These are phyloP conservation scores for Fusarium goolgardi DNA, from an alignment of 2,329 filamentous ascomycete genomes.

Conservation along the genomic window DNA sequence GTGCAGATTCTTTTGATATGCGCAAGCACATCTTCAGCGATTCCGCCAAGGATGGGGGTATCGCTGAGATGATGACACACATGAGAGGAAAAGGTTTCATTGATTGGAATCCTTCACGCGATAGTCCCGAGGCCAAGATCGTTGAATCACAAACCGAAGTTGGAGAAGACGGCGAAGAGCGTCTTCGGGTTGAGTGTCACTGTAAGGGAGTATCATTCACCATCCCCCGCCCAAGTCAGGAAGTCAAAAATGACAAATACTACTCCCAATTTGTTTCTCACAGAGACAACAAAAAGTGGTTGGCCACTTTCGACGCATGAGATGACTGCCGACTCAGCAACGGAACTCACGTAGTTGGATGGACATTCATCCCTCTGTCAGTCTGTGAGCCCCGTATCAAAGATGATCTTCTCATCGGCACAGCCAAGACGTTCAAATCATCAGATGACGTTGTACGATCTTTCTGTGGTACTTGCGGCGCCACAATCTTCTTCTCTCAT, in stretches of 20 bases:
- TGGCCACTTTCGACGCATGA: constrained; percentile 56
- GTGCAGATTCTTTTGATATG: constrained; percentile 52
- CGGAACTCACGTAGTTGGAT: constrained; percentile 57
- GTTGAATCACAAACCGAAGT: constrained; percentile 48
- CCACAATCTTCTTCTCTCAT: constrained; percentile 55
- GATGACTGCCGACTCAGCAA: constrained; percentile 58
- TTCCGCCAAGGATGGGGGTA: constrained; percentile 53
- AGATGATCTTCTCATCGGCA: constrained; percentile 55
- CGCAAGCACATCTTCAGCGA: constrained; percentile 53
- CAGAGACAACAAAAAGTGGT: constrained; percentile 56
- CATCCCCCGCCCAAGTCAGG: constrained; percentile 54
- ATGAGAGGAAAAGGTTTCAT: constrained; percentile 49
- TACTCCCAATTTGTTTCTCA: constrained; percentile 53
- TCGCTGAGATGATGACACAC: constrained; percentile 52
- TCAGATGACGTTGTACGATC: constrained; percentile 54
- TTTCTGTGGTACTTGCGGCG: constrained; percentile 61
- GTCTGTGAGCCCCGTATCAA: constrained; percentile 53
- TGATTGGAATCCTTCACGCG: constrained; percentile 53
- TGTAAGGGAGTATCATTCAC: constrained; percentile 62
- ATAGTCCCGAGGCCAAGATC: constrained; percentile 44
- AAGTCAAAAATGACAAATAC: constrained; percentile 47
- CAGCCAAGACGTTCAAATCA: constrained; percentile 57
- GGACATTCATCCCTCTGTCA: constrained; percentile 56
- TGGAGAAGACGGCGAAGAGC: constrained; percentile 52
- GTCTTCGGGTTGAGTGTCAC: constrained; percentile 58